Conservation (phyloP, 2,329 filamentous ascomycete genomes). For the Colletotrichum cereale region DNA sequence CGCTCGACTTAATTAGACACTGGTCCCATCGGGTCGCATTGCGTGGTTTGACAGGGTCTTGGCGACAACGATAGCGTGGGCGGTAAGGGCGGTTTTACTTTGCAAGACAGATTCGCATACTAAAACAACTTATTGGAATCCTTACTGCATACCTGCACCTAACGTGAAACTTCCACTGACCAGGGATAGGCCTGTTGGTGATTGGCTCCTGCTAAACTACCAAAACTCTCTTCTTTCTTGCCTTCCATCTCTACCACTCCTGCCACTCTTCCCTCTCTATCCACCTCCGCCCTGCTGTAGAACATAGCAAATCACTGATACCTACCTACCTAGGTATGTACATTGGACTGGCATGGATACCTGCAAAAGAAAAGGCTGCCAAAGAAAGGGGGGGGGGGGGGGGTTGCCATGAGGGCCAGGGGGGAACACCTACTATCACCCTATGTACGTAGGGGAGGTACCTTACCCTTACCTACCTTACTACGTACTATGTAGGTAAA, state of each 20-base stretch:
- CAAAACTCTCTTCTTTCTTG: slow-evolving; percentile 3
- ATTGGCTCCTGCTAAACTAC: neutral
- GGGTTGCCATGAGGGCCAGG: neutral
- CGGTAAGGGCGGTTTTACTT: slow-evolving; percentile 8
- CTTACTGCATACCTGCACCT: too few relatives aligned
- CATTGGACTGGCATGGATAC: slow-evolving; percentile 19
- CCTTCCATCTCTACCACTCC: neutral
- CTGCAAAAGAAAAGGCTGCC: slow-evolving; percentile 24
- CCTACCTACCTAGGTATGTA: too few relatives aligned
- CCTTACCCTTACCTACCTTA: too few relatives aligned
- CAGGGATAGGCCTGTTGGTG: slow-evolving; percentile 26
- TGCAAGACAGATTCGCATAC: neutral
- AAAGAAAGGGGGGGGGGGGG: too few relatives aligned
- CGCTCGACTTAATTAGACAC: slow-evolving; percentile 21
- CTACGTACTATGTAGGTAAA: neutral
- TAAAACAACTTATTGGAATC: slow-evolving; percentile 27
- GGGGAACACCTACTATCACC: neutral
- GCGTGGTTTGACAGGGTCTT: slow-evolving; percentile 27
- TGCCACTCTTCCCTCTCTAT: neutral
- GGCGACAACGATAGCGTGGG: slow-evolving; percentile 20
- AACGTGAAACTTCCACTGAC: slow-evolving; percentile 28
- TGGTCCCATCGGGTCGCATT: slow-evolving; percentile 28
- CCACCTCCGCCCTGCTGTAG: neutral
- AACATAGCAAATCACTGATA: too few relatives aligned
- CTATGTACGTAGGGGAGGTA: neutral